Evolutionary conservation across 2,329 filamentous ascomycete genomes (phyloP), one percentile per base, ranked within the genome.

Genomic region (Claviceps maximensis): DNA sequence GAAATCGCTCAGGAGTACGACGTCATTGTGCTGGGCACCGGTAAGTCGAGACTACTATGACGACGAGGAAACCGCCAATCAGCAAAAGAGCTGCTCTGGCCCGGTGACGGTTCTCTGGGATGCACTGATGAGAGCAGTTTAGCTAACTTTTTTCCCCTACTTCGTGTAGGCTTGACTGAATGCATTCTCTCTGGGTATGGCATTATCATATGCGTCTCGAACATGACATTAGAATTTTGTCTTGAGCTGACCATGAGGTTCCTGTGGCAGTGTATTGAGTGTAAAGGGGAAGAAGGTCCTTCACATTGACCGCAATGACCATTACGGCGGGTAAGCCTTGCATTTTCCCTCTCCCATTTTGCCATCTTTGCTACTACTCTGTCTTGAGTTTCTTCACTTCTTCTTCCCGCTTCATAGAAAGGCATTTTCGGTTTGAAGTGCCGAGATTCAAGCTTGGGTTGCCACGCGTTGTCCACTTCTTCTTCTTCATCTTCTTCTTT

Each of bases 281-380:
- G 91, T 97, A 65, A 96, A 97, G 79, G 91, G 91, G 71, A 91
- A 95, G 79, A 97, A 97, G 78, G 93, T 98, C 67, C 81, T 98
- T 60, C 93, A 98, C 76, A 95, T 98, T 70, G 93, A 97, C 75
- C 86, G 90, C 68, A 97, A 97, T 70, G 89, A 95, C 70, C 90
- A 97, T 77, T 97, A 96, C 67, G 93, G 93, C 80, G 93, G 89
- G 90, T 95, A 75, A 65, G 86, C 52, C 31, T 33, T 33, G 2
- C 21, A 9, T 8, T 29, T 46, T 8, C 6, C 21, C 45, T 31
- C n/a, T 21, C 15, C 33, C 27, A n/a, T 21, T 13, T 29, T n/a
- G 19, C n/a, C 21, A 5, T 19, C 27, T 50, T 36, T 44, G 15
- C 3, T 38, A 15, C 40, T 15, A 33, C 49, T 19, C 15, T 25